phyloP scores from a whole-genome alignment of 345 rosid genomes.

The Corchorus capsularis region DNA sequence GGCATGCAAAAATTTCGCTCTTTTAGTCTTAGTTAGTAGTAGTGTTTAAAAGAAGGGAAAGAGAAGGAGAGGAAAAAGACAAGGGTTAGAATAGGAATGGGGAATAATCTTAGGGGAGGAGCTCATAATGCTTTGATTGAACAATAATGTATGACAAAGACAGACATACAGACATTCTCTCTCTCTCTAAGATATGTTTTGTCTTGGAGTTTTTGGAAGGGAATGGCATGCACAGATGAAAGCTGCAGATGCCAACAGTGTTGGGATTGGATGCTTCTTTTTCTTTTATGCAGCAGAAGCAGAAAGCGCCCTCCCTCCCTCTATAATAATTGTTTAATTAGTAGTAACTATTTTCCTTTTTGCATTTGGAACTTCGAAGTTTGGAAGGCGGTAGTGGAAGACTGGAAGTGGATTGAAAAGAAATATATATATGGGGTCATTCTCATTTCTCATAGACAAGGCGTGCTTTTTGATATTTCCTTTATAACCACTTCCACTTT shows the following conservation, averaged over 20 bases:
- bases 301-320: no score
- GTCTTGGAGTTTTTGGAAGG: conserved; percentile 58
- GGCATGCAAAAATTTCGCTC: conserved; percentile 23
- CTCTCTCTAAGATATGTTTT: conserved; percentile 38
- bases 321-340: no score
- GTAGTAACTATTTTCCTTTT: background rate
- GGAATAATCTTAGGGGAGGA: conserved; percentile 48
- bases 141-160: conserved; percentile 50
- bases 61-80: no score
- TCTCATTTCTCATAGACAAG: no score
- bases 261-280: conserved; percentile 49
- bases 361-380: conserved; percentile 23
- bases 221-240: conserved; percentile 74
- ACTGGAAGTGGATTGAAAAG: background rate
- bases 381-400: background rate
- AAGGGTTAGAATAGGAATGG: no score
- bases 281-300: conserved; percentile 23
- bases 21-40: background rate
- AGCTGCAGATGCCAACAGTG: conserved; percentile 59
- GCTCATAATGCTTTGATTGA: conserved; percentile 44
- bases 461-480: conserved; percentile 24
- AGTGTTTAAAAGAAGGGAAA: conserved; percentile 9
- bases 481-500: conserved; percentile 9
- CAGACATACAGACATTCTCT: conserved; percentile 41
- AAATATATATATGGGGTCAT: background rate